phyloP scores from a whole-genome alignment of 768 basidiomycete species.

The Serendipita sp. region DNA sequence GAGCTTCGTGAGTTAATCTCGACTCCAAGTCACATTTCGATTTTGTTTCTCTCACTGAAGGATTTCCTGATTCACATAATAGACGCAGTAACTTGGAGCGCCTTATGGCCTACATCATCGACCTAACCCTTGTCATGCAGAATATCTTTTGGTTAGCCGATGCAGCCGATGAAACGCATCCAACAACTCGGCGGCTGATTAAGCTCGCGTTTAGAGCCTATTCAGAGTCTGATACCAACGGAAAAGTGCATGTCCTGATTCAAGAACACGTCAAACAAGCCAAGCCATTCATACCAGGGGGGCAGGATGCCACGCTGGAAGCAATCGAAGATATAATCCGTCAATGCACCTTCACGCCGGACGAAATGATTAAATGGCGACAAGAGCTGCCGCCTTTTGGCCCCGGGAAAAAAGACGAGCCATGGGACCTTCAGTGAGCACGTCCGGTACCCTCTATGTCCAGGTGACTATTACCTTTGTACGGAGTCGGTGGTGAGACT shows the following conservation, averaged over 20 bases:
- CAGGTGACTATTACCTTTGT: too few relatives aligned
- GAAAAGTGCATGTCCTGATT: neutral
- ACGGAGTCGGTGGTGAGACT: too few relatives aligned
- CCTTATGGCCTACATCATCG: conserved; percentile 17
- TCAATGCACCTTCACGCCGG: neutral
- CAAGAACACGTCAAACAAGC: neutral
- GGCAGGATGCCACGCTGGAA: neutral
- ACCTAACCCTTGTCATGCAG: conserved; percentile 17
- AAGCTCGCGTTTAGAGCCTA: conserved; percentile 1
- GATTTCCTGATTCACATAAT: too few relatives aligned
- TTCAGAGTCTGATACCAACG: neutral
- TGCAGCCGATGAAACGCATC: neutral
- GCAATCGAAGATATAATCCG: neutral
- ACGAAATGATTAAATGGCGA: too few relatives aligned
- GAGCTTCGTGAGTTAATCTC: neutral
- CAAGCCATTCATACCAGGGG: neutral
- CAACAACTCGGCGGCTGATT: neutral
- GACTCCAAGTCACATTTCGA: too few relatives aligned
- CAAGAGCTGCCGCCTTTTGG: too few relatives aligned
- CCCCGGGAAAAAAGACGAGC: too few relatives aligned
- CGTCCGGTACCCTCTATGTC: too few relatives aligned
- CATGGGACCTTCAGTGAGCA: too few relatives aligned
- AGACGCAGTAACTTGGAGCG: conserved; percentile 8
- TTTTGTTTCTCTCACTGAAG: neutral
- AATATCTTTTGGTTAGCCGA: conserved; percentile 10